These are phyloP conservation scores for Quercus variabilis DNA, from an alignment of 306 rosid species.

Conservation along the genomic window DNA sequence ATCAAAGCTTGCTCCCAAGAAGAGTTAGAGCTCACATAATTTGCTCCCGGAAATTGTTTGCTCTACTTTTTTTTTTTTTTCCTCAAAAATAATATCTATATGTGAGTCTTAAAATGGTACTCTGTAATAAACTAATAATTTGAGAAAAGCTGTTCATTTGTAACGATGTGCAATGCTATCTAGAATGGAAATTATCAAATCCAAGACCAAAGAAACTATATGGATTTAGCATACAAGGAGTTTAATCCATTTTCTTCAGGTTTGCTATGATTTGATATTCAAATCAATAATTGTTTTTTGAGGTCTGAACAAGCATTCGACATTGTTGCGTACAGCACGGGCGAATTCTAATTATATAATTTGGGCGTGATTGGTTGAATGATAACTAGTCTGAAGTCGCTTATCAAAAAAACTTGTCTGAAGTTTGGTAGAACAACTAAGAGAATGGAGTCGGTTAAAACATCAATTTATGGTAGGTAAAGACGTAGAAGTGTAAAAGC, in stretches of 20 bases:
- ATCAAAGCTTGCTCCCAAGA: conserved; percentile 50
- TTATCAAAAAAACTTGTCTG: too few relatives aligned
- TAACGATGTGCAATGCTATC: not conserved
- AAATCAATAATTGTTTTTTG: not conserved
- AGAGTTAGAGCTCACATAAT: not conserved
- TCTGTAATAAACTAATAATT: too few relatives aligned
- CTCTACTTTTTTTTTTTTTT: not conserved
- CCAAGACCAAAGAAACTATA: not conserved
- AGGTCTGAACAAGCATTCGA: not conserved
- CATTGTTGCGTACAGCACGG: too few relatives aligned
- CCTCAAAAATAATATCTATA: not conserved
- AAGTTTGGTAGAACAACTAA: too few relatives aligned
- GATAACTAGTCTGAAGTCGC: too few relatives aligned
- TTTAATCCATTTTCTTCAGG: not conserved
- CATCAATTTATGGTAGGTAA: too few relatives aligned
- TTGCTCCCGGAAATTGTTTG: not conserved
- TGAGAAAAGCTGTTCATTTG: too few relatives aligned
- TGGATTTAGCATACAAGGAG: not conserved
- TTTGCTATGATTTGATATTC: not conserved
- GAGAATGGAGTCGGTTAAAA: too few relatives aligned
- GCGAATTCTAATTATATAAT: too few relatives aligned
- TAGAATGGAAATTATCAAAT: not conserved
- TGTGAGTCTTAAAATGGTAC: not conserved
- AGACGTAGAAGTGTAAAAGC: too few relatives aligned
- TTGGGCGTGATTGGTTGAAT: too few relatives aligned